A percentile compares a stretch with the other conserved stretches of the same genome.
These are phyloP conservation scores for Jaltomata sinuosa DNA, from an alignment of 257 asterid genomes.

Conservation along the genomic window DNA sequence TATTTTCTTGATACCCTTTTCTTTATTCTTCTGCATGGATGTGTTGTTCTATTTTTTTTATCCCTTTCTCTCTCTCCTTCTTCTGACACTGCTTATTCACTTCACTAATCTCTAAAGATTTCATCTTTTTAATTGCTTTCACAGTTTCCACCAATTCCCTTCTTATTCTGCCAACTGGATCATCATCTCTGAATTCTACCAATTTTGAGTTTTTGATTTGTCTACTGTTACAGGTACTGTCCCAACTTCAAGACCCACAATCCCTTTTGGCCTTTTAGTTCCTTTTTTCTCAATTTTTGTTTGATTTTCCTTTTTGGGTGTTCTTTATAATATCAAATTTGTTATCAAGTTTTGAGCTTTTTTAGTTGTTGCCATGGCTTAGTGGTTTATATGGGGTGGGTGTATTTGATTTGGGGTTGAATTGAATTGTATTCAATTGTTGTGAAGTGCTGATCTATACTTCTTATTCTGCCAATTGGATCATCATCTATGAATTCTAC, in stretches of 20 bases:
- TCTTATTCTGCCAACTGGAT: not conserved
- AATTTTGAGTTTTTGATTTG: not conserved
- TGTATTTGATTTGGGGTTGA: not conserved
- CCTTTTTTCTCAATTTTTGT: no score
- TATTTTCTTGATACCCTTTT: not conserved
- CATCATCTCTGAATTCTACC: not conserved
- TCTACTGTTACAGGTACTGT: not conserved
- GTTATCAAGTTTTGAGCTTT: not conserved
- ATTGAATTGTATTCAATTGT: not conserved
- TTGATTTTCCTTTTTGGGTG: no score
- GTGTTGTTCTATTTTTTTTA: not conserved
- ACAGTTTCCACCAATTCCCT: not conserved
- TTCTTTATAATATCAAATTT: no score
- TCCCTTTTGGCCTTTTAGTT: no score
- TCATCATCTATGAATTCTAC: not conserved
- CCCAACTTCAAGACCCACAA: no score
- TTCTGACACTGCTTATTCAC: slow-evolving; percentile 1
- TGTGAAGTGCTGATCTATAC: not conserved
- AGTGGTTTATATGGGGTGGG: not conserved
- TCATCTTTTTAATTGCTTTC: not conserved
- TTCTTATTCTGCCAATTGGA: not conserved
- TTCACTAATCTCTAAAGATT: slow-evolving; percentile 1
- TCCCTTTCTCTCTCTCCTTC: not conserved
- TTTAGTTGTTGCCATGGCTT: not conserved
- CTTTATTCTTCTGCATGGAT: not conserved